phyloP scores from a whole-genome alignment of 1,139 yeast genomes.

The Candida tropicalis region DNA sequence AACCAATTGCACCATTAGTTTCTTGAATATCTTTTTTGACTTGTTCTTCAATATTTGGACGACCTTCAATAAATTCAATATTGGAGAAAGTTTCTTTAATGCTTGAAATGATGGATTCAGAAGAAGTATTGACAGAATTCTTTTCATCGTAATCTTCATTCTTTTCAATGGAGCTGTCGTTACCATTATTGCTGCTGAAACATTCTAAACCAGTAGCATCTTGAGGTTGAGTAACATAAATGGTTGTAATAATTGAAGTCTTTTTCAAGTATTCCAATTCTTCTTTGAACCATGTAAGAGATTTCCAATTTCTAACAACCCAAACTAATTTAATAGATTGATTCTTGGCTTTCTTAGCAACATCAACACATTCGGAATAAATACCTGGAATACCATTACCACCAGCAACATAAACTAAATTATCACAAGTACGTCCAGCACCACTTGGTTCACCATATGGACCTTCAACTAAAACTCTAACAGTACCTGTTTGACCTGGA shows the following conservation, averaged over 20 bases:
- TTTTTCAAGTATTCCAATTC: constrained; percentile 27
- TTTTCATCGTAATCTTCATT: constrained; percentile 22
- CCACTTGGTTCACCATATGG: constrained; percentile 38
- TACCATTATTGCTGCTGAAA: not conserved
- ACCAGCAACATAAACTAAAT: constrained; percentile 39
- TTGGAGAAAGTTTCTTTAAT: constrained; percentile 21
- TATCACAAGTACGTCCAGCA: constrained; percentile 31
- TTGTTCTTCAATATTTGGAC: constrained; percentile 30
- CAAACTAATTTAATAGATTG: constrained; percentile 33
- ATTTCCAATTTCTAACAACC: constrained; percentile 47
- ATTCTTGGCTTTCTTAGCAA: constrained; percentile 31
- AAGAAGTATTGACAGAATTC: constrained; percentile 7
- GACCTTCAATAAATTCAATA: constrained; percentile 30
- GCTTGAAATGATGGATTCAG: constrained; percentile 10
- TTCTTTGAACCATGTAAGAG: constrained; percentile 39
- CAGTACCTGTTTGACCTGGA: constrained; percentile 27
- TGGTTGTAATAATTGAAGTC: constrained; percentile 28
- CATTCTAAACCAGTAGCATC: constrained; percentile 11
- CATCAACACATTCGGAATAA: constrained; percentile 38
- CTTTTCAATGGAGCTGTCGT: constrained; percentile 4
- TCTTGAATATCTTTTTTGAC: constrained; percentile 30
- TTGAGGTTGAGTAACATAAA: constrained; percentile 35
- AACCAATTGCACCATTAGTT: constrained; percentile 42
- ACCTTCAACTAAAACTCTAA: constrained; percentile 39
- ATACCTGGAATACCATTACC: constrained; percentile 48